phyloP scores from a whole-genome alignment of 2,329 filamentous ascomycete species.

The Dactylellina haptotyla region DNA sequence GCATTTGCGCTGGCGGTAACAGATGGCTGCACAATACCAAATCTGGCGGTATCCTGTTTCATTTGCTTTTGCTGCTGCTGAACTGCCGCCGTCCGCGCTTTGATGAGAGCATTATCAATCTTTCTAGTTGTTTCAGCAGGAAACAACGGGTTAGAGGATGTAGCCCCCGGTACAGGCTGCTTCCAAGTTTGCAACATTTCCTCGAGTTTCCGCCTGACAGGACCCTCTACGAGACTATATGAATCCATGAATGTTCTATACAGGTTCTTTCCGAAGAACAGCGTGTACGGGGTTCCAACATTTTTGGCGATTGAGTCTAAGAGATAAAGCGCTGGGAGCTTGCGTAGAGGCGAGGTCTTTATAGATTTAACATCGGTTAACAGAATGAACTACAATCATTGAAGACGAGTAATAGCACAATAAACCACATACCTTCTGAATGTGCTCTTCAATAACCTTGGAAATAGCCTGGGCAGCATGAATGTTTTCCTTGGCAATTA shows the following conservation, averaged over 20 bases:
- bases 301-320: constrained; percentile 99
- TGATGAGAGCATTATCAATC: constrained; percentile 93
- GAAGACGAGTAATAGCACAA: background rate
- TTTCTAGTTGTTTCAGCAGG: constrained; percentile 83
- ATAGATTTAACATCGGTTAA: constrained; percentile 56
- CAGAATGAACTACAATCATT: constrained; percentile 56
- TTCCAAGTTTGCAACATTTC: constrained; percentile 99
- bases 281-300: constrained; percentile 94
- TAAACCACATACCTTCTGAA: constrained; percentile 77
- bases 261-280: constrained; percentile 90
- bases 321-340: constrained; percentile 94
- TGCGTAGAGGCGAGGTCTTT: constrained; percentile 90
- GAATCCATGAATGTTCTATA: constrained; percentile 97
- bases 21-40: constrained; percentile 33
- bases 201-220: constrained; percentile 88
- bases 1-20: constrained; percentile 20
- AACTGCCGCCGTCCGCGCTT: constrained; percentile 72
- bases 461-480: constrained; percentile 95
- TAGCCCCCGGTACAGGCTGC: constrained; percentile 90
- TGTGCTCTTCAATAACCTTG: constrained; percentile 88
- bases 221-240: constrained; percentile 85
- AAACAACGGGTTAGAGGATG: constrained; percentile 93
- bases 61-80: constrained; percentile 64
- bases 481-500: constrained; percentile 97
- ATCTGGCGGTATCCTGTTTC: constrained; percentile 55